Base-by-base conservation (phyloP, 2,329 filamentous ascomycete genomes). In the Rutstroemia sydowiana region DNA sequence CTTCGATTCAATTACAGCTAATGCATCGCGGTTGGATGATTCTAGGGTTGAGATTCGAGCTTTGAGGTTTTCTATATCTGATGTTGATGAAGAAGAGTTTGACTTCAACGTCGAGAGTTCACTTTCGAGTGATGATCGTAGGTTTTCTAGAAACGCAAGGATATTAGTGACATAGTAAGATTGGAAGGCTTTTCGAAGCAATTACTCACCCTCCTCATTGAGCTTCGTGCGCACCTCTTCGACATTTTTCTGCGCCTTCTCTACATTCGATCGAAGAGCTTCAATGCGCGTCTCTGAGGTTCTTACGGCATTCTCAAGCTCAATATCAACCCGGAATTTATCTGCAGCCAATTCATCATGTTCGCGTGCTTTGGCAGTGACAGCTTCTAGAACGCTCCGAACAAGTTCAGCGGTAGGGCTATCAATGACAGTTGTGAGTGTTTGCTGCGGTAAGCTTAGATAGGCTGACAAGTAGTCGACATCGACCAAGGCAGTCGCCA, bases 1-100 rank as follows among this genome's bases (percentile, higher is more conserved):
- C 70, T 96, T 96, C 16, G 88, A 85, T 65, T 97, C 92, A 56
- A 97, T 84, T 31, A 96, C 82, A 39, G 87, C 84, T 4, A 97
- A 72, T 13, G 90, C 92, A 58, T 96, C 92, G 56, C 93, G 85
- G 66, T 95, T 97, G 6, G 92, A 93, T 0, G 88, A 84, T 69
- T 98, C 91, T 2, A 98, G 81, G 0, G 88, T 87, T 45, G 85
- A 75, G 62, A 98, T 89, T 61, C 92, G 90, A 54, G 87, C 82
- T 62, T 87, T 85, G 13, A 98, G 76, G 2, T 82, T 81, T 62
- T 87, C 84, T 53, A 88, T 78, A 63, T 91, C 86, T 28, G 85
- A 83, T 54, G 85, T 81, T 2, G 88, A 86, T 55, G 83, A 84
- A 1, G 84, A 83, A 18, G 82, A 84, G 4, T 85, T 86, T 0